A percentile compares a stretch with the other conserved stretches of the same genome.
Evolutionary conservation across 768 basidiomycete species (phyloP).

Genomic region (Leucosporidium creatinivorum): DNA sequence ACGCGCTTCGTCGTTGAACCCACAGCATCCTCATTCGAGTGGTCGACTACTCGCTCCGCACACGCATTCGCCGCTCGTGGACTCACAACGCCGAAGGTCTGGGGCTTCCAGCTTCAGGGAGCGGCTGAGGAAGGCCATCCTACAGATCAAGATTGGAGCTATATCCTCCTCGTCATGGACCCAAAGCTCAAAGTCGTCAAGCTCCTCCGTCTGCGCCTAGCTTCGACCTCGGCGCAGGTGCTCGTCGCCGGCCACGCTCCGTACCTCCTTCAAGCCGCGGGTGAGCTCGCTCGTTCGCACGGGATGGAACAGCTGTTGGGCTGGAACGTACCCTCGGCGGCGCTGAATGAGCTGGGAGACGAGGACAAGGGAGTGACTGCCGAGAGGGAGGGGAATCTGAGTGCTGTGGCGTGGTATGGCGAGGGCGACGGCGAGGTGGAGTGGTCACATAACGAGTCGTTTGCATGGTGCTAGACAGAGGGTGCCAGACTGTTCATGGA

Average conservation of each 20-base stretch:
- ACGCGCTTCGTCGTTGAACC: neutral
- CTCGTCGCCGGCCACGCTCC: no score
- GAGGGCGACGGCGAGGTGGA: neutral
- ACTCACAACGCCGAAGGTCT: neutral
- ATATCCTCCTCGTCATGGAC: neutral
- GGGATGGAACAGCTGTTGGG: neutral
- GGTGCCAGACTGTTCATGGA: no score
- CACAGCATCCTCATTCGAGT: neutral
- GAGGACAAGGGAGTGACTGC: neutral
- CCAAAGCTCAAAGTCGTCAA: neutral
- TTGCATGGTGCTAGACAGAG: neutral
- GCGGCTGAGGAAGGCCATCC: neutral
- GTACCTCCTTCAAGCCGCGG: no score
- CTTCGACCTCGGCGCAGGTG: no score
- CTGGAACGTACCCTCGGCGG: neutral
- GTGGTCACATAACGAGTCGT: neutral
- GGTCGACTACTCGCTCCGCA: neutral
- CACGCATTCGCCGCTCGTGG: neutral
- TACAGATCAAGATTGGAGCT: neutral
- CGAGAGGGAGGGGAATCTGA: neutral
- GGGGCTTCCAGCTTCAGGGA: neutral
- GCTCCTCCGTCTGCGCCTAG: neutral
- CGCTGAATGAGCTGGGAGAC: neutral
- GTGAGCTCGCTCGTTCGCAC: no score
- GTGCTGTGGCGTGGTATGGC: neutral